A percentile compares a stretch with the other conserved stretches of the same genome.
These are phyloP conservation scores for Solanum chiquidenum DNA, from an alignment of 257 asterid species.

Conservation along the genomic window DNA sequence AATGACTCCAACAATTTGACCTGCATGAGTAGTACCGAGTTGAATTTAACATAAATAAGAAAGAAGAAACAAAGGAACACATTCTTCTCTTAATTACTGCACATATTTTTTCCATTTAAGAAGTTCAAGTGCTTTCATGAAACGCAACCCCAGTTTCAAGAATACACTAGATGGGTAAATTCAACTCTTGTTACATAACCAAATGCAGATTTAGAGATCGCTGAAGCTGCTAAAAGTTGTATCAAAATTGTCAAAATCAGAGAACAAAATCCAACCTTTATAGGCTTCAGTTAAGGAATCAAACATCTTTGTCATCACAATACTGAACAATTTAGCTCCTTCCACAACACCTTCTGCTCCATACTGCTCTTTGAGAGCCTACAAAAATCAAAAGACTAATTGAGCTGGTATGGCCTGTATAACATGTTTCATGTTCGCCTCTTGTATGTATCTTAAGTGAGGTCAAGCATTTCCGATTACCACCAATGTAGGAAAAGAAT, in stretches of 20 bases:
- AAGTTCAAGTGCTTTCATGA: not conserved
- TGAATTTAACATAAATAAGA: not conserved
- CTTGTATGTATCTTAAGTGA: not conserved
- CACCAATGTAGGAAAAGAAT: not conserved
- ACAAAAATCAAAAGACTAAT: slow-evolving; percentile 3
- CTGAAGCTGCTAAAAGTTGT: not conserved
- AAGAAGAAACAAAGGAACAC: not conserved
- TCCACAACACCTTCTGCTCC: slow-evolving; percentile 50
- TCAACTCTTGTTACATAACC: not conserved
- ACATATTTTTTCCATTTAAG: not conserved
- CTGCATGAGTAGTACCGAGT: slow-evolving; percentile 28
- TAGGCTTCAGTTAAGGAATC: slow-evolving; percentile 48
- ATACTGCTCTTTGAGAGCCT: slow-evolving; percentile 59
- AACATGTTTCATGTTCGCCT: not conserved
- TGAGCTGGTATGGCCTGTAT: not conserved
- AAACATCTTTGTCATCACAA: slow-evolving; percentile 55
- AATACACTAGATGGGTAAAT: not conserved
- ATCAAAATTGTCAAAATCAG: not conserved
- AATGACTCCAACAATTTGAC: slow-evolving; percentile 75
- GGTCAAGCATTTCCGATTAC: not conserved
- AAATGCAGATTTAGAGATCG: not conserved
- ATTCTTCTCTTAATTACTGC: not conserved
- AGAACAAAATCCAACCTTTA: slow-evolving; percentile 32
- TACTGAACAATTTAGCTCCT: slow-evolving; percentile 51
- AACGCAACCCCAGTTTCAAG: not conserved